Evolutionary conservation across 768 basidiomycete species (phyloP), one percentile per base, ranked within the genome.

Genomic region (Mycena galopus): DNA sequence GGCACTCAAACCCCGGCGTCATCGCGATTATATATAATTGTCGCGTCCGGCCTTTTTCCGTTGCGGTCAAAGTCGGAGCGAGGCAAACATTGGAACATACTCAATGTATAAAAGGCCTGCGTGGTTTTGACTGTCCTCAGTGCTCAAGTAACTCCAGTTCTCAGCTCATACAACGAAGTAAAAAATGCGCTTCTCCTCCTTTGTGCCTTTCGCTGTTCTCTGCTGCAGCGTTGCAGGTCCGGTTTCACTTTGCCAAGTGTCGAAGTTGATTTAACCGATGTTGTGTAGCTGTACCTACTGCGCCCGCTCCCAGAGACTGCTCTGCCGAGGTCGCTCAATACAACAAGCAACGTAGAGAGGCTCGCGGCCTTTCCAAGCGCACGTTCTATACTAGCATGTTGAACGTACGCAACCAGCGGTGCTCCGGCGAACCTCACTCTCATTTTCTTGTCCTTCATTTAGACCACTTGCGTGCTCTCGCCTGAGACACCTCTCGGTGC

Each of bases 391-490:
- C 62, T 12, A 62, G 59, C 23, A 74, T 77, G 50, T 58, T 76
- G 47, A 78, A 79, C 69, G 78, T 78, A 72, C 12, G 74, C 16
- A 37, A 1, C 59, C n/a, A 59, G 0, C 11, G 14, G 10, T 60
- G 39, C 5, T 19, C 27, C 10, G 23, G n/a, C 21, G 9, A 37
- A 32, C n/a, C 19, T 17, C 10, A 42, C 37, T 23, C 50, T 57
- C 19, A 42, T n/a, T n/a, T n/a, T n/a, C 32, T 3, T 39, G 6
- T 25, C 27, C 10, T 25, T 58, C 9, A 14, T 61, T 10, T 55
- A 80, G 78, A 63, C 67, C 35, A 79, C 79, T 32, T 80, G 79
- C 32, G 69, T 78, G 35, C 67, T 74, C 10, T 65, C 79, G 1
- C 78, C 79, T 3, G 75, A 79, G 27, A 72, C 74, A 9, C 44